Base-by-base conservation (phyloP, 805 yeast genomes). In the Lipomyces yamadae region DNA sequence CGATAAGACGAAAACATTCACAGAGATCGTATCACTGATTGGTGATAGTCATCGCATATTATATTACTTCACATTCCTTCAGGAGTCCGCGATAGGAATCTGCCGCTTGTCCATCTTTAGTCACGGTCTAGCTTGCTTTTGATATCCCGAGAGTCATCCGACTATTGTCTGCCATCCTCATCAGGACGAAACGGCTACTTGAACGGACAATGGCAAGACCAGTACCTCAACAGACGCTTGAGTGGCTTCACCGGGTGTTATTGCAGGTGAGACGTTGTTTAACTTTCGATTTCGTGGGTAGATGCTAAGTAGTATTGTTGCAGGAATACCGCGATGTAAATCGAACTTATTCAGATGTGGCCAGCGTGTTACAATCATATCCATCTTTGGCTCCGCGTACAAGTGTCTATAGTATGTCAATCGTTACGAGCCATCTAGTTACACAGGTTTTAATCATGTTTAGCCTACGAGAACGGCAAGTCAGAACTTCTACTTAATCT, bases 311-410 rank as follows among this genome's bases (percentile, higher is more conserved):
- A 7, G 13, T 6, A 11, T 30, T 10, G 13, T 11, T n/a, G 32
- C 37, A 68, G 71, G 70, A 68, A 11, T 68, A 68, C 48, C 61
- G 60, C 11, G 70, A 68, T 52, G 64, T 68, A 54, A 63, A 68
- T 24, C 50, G 70, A 24, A 63, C 71, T 3, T 91, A 89, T 73
- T 84, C 85, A 56, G 96, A 93, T 73, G 77, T 86, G 0, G 84
- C 86, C 10, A 79, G 83, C 55, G 80, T 84, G 10, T 80, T 89
- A n/a, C 82, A 80, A 66, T 76, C 80, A 3, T 84, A 81, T 71
- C 80, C 84, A 0, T 78, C 85, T 1, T 81, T 92, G 61, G 81
- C 84, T 69, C 89, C 95, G 18, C 81, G 92, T 66, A 92, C 98
- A 0, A 84, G 87, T 61, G 85, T 86, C 1, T 84, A 81, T 72